Conservation (phyloP, 768 basidiomycete species). For the Kwoniella sp. region DNA sequence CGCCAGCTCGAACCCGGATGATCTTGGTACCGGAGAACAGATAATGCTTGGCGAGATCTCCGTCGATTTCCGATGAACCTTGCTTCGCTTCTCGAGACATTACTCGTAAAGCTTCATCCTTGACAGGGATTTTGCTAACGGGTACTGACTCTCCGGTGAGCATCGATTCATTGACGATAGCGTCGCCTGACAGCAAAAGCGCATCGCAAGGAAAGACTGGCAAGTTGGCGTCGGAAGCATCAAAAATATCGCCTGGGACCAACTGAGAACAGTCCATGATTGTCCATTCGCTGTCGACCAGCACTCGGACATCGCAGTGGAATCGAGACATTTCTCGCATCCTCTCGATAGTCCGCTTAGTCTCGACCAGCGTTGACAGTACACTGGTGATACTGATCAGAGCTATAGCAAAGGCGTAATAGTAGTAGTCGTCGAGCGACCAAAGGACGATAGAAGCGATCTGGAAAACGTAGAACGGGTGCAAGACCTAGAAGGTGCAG, state of each 20-base stretch:
- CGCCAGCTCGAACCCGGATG: slow-evolving; percentile 73
- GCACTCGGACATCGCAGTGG: slow-evolving; percentile 72
- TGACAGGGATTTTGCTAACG: slow-evolving; percentile 84
- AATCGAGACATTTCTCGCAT: slow-evolving; percentile 97
- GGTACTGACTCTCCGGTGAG: slow-evolving; percentile 91
- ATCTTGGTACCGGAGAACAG: slow-evolving; percentile 88
- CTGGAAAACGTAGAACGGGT: slow-evolving; percentile 98
- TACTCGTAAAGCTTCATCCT: slow-evolving; percentile 70
- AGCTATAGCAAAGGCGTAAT: slow-evolving; percentile 95
- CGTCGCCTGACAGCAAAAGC: slow-evolving; percentile 90
- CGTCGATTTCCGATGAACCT: slow-evolving; percentile 55
- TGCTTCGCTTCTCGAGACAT: slow-evolving; percentile 69
- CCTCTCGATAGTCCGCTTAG: slow-evolving; percentile 85
- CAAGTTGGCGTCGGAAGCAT: slow-evolving; percentile 76
- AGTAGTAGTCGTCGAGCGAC: slow-evolving; percentile 93
- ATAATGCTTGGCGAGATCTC: slow-evolving; percentile 76
- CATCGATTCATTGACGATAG: slow-evolving; percentile 97
- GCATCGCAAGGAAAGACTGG: slow-evolving; percentile 83
- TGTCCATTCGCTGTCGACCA: slow-evolving; percentile 71
- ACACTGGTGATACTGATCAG: slow-evolving; percentile 86
- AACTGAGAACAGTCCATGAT: slow-evolving; percentile 73
- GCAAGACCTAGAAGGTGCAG: slow-evolving; percentile 67
- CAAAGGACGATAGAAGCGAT: slow-evolving; percentile 91
- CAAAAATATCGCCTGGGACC: slow-evolving; percentile 89
- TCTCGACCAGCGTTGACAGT: slow-evolving; percentile 82